Evolutionary conservation across 805 yeast genomes (phyloP).

Genomic region (Cyberlindnera euphorbiiphila): DNA sequence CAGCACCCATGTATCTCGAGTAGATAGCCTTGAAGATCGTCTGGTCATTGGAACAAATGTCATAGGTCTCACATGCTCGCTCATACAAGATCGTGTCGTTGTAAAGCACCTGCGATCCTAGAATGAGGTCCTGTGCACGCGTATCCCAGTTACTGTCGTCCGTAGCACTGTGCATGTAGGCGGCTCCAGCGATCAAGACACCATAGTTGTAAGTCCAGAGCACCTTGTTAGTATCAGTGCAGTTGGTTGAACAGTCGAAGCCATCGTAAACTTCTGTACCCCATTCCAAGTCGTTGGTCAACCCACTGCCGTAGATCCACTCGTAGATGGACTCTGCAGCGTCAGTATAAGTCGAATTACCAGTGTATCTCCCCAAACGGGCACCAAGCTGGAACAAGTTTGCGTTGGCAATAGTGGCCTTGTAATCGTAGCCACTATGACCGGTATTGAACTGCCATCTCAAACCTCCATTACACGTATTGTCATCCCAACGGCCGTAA

Average conservation of each 20-base stretch:
- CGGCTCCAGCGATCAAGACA: constrained; percentile 66
- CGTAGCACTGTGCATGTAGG: constrained; percentile 67
- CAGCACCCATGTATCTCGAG: constrained; percentile 66
- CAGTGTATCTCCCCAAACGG: constrained; percentile 55
- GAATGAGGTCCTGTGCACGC: constrained; percentile 15
- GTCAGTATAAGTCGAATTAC: constrained; percentile 46
- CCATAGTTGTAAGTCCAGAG: constrained; percentile 90
- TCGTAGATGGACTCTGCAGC: constrained; percentile 53
- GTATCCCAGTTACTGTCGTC: constrained; percentile 54
- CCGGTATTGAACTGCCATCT: constrained; percentile 67
- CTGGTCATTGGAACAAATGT: constrained; percentile 77
- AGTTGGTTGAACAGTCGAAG: constrained; percentile 52
- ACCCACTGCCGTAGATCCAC: constrained; percentile 51
- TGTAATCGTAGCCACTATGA: constrained; percentile 59
- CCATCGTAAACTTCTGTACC: constrained; percentile 65
- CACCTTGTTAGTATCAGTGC: constrained; percentile 50
- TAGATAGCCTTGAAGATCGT: constrained; percentile 85
- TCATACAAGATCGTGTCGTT: constrained; percentile 62
- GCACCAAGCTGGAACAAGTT: constrained; percentile 61
- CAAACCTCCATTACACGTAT: constrained; percentile 56
- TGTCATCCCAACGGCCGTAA: constrained; percentile 55
- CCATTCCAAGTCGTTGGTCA: constrained; percentile 35
- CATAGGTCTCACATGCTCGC: constrained; percentile 72
- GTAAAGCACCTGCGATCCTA: constrained; percentile 32
- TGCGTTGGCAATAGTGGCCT: constrained; percentile 63